Evolutionary conservation across 768 basidiomycete genomes (phyloP).

Genomic region (Sistotremastrum niveocremeum): DNA sequence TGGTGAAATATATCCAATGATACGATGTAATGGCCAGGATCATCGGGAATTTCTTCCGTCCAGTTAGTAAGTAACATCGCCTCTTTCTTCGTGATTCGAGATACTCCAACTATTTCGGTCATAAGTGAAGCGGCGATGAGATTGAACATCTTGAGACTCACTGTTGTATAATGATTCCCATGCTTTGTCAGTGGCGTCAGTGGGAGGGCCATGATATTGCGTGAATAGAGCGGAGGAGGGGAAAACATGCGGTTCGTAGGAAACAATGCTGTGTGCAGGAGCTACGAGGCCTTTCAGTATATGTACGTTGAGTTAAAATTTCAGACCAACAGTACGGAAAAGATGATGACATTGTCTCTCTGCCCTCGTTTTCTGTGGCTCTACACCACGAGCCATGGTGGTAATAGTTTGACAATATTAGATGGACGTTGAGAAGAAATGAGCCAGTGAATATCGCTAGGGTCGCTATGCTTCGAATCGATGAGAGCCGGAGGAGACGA

Average conservation of each 20-base stretch:
- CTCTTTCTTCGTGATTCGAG: conserved; percentile 11
- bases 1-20: conserved; percentile 16
- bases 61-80: conserved; percentile 11
- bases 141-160: not conserved
- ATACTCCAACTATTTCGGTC: conserved; percentile 9
- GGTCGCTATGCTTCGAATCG: too few species aligned
- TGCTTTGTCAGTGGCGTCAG: conserved; percentile 10
- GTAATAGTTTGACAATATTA: too few species aligned
- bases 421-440: too few species aligned
- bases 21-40: conserved; percentile 12
- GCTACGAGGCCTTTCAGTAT: conserved; percentile 3
- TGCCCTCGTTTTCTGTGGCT: too few species aligned
- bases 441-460: too few species aligned
- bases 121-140: too few species aligned
- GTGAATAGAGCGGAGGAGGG: not conserved
- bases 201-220: conserved; percentile 11
- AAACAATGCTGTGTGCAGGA: conserved; percentile 8
- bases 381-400: too few species aligned
- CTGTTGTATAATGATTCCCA: conserved; percentile 12
- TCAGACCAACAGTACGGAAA: too few species aligned
- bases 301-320: too few species aligned
- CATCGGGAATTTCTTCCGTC: conserved; percentile 12
- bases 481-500: too few species aligned
- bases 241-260: conserved; percentile 9
- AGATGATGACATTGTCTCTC: too few species aligned